Conservation (phyloP, 1,139 yeast species). For the Scheffersomyces stambukii region DNA sequence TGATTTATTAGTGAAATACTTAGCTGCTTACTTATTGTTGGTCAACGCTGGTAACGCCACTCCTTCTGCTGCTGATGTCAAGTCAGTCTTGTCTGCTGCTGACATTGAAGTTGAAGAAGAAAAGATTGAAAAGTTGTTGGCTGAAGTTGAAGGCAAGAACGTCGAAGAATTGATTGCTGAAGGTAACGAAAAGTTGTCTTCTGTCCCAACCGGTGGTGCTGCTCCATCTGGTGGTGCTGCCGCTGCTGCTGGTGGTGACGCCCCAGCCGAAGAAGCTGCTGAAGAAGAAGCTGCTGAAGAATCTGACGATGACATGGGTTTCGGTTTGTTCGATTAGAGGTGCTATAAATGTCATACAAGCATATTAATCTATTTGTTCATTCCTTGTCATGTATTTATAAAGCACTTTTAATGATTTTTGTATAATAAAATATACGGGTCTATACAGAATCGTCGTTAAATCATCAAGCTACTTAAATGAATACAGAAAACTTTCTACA, state of each 20-base stretch:
- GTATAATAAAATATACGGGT: conserved; percentile 5
- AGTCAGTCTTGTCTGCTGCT: conserved; percentile 83
- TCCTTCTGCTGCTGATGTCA: conserved; percentile 93
- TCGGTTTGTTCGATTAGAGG: conserved; percentile 50
- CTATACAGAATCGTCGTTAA: conserved; percentile 1
- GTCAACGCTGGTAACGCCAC: conserved; percentile 65
- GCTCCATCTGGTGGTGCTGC: conserved; percentile 74
- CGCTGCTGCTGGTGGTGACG: conserved; percentile 63
- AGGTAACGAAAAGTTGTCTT: conserved; percentile 92
- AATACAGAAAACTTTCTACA: conserved; percentile 21
- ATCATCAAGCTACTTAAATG: not conserved
- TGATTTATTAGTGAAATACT: conserved; percentile 58
- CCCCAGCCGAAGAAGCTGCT: conserved; percentile 64
- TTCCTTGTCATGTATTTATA: conserved; percentile 5
- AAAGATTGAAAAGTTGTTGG: conserved; percentile 77
- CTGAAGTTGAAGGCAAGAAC: conserved; percentile 93
- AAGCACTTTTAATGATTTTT: conserved; percentile 6
- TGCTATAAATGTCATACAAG: not conserved
- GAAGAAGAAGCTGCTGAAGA: conserved; percentile 61
- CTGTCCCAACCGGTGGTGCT: conserved; percentile 98
- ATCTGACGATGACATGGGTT: conserved; percentile 50
- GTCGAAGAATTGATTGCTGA: conserved; percentile 90
- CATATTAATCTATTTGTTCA: not conserved
- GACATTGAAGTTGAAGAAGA: conserved; percentile 94
- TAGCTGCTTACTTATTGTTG: conserved; percentile 67